A percentile compares a stretch with the other conserved stretches of the same genome.
phyloP scores from a whole-genome alignment of 140 eudicot genomes.

The Senecio squalidus region DNA sequence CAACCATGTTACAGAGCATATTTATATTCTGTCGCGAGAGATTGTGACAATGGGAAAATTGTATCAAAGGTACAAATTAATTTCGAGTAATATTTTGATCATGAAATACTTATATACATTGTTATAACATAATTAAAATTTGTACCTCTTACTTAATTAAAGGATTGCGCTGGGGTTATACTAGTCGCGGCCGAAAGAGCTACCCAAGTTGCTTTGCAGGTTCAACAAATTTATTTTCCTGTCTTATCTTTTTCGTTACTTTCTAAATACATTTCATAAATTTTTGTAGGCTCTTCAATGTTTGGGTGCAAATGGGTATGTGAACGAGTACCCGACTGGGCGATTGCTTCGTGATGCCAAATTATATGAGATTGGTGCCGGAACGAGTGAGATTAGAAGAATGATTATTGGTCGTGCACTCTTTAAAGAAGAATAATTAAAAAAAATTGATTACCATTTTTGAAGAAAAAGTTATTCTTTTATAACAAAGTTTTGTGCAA shows the following conservation, averaged over 20 bases:
- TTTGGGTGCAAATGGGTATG: slow-evolving; percentile 85
- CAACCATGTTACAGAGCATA: slow-evolving; percentile 48
- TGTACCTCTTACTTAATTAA: slow-evolving; percentile 1
- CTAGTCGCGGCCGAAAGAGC: slow-evolving; percentile 85
- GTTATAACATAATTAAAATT: background rate
- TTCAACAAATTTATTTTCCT: background rate
- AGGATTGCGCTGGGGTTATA: slow-evolving; percentile 92
- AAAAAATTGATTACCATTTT: too few species aligned
- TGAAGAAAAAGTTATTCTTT: too few species aligned
- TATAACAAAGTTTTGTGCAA: too few species aligned
- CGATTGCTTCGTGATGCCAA: slow-evolving; percentile 89
- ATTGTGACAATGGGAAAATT: slow-evolving; percentile 68
- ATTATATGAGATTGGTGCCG: slow-evolving; percentile 85
- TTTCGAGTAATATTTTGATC: background rate
- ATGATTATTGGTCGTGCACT: slow-evolving; percentile 75
- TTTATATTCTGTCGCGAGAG: slow-evolving; percentile 80
- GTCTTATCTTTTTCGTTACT: background rate
- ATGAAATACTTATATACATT: background rate
- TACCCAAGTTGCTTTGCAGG: slow-evolving; percentile 97
- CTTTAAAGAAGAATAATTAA: slow-evolving; percentile 38
- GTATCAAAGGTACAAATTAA: slow-evolving; percentile 55
- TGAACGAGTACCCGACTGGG: slow-evolving; percentile 82
- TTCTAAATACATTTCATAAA: background rate
- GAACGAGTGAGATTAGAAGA: slow-evolving; percentile 85
- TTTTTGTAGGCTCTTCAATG: slow-evolving; percentile 77